Evolutionary conservation across 805 yeast genomes (phyloP).

Genomic region (Yamadazyma laniorum): DNA sequence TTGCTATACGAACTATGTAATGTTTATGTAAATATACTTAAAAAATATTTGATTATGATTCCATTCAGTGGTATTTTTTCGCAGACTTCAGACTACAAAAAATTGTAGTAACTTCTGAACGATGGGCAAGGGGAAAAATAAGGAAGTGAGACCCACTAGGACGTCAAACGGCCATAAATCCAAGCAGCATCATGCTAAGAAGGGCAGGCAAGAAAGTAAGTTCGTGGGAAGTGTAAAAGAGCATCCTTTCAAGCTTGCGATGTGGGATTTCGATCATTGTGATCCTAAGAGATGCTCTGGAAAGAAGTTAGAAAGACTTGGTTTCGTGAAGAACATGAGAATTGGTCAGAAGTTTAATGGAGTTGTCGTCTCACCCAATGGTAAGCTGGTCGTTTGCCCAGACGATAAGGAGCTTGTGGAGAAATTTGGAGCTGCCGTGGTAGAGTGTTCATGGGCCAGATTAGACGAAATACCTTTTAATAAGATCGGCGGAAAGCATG

Average conservation of each 20-base stretch:
- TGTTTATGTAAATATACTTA: slow-evolving; percentile 10
- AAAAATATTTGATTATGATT: too few relatives aligned
- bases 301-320: slow-evolving; percentile 85
- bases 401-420: slow-evolving; percentile 77
- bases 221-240: slow-evolving; percentile 30
- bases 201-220: slow-evolving; percentile 33
- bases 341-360: slow-evolving; percentile 96
- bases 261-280: slow-evolving; percentile 99
- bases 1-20: slow-evolving; percentile 8
- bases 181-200: slow-evolving; percentile 49
- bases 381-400: slow-evolving; percentile 86
- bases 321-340: slow-evolving; percentile 71
- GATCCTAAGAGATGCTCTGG: slow-evolving; percentile 98
- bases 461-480: slow-evolving; percentile 94
- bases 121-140: slow-evolving; percentile 59
- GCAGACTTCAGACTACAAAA: neutral
- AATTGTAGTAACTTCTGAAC: neutral
- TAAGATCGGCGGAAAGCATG: slow-evolving; percentile 88
- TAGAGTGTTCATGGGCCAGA: slow-evolving; percentile 98
- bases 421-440: slow-evolving; percentile 88
- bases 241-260: slow-evolving; percentile 77
- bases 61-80: too few relatives aligned
- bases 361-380: slow-evolving; percentile 89
- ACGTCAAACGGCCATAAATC: slow-evolving; percentile 59
- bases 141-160: slow-evolving; percentile 41